Evolutionary conservation across 106 monocot genomes (phyloP), one percentile per base, ranked within the genome.

Genomic region (Ottelia alismoides): DNA sequence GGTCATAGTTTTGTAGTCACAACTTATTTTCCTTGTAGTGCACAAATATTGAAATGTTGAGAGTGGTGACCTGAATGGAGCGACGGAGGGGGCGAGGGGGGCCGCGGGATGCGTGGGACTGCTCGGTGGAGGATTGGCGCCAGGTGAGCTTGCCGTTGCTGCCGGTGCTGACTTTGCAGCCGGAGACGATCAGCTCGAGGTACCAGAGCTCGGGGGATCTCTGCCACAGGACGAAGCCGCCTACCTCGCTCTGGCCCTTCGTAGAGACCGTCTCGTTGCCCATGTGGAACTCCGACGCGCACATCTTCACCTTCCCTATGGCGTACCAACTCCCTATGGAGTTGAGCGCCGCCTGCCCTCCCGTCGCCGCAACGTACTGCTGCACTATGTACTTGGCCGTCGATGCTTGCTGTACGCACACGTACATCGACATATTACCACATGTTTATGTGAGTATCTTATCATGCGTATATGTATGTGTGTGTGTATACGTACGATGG

Each of bases 301-400:
- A 31, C 83, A 84, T 90, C 68, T 53, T 69, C 62, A 90, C 79
- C 74, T 79, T 90, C 26, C 89, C 89, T 1, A 90, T 47, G 0
- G 84, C 84, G 48, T 80, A 84, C 80, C 80, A 77, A 72, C 83
- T 90, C 22, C 64, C 56, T 23, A 78, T 58, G 59, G 77, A 65
- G 65, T 58, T 76, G 40, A 89, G 61, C 16, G 83, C 83, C 16
- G 60, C 51, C 55, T 80, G 84, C 58, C 89, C 84, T 11, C 89
- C 89, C 11, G 84, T 84, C 11, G 89, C 89, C 27, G 89, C 89
- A 0, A 84, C 65, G 74, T 90, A 90, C 23, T 90, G 89, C 47
- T 77, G 76, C 26, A 90, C 65, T 32, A 90, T 90, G 72, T 90
- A 90, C 56, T 83, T 84, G 19, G 84, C 84, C 27, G 84, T 80